Conservation (phyloP, 2,329 filamentous ascomycete genomes). For the Penicillium sp. region DNA sequence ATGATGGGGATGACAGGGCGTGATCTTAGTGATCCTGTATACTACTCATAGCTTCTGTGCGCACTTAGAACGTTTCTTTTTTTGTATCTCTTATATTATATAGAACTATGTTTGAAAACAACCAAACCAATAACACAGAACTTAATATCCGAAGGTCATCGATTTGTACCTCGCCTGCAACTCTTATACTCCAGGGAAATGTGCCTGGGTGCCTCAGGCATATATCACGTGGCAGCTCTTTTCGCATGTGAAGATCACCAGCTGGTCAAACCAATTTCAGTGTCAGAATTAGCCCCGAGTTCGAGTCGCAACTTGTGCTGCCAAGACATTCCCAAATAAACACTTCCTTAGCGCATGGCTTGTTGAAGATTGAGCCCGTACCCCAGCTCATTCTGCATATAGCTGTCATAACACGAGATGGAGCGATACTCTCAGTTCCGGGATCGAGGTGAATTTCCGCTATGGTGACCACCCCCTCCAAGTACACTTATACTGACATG, state of each 20-base stretch:
- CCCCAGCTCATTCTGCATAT: neutral
- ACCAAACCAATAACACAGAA: neutral
- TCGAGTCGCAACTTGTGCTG: neutral
- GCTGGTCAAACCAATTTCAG: neutral
- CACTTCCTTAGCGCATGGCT: neutral
- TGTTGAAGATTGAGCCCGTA: neutral
- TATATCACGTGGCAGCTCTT: slow-evolving; percentile 1
- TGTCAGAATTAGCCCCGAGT: neutral
- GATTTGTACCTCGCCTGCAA: neutral
- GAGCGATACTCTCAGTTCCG: slow-evolving; percentile 94
- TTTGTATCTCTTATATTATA: neutral
- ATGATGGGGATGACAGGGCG: slow-evolving; percentile 18
- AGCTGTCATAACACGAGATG: slow-evolving; percentile 53
- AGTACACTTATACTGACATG: neutral
- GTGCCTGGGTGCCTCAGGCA: neutral
- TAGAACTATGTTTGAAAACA: neutral
- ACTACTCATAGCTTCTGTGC: neutral
- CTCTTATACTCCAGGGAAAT: neutral
- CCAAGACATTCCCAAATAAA: neutral
- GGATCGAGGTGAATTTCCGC: slow-evolving; percentile 66
- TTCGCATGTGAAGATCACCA: slow-evolving; percentile 12
- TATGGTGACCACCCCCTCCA: slow-evolving; percentile 13
- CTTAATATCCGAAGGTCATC: neutral
- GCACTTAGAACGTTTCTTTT: neutral
- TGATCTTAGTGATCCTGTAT: slow-evolving; percentile 12